Evolutionary conservation across 495 filamentous ascomycete genomes (phyloP).

Genomic region (Aspergillus kassunensis): DNA sequence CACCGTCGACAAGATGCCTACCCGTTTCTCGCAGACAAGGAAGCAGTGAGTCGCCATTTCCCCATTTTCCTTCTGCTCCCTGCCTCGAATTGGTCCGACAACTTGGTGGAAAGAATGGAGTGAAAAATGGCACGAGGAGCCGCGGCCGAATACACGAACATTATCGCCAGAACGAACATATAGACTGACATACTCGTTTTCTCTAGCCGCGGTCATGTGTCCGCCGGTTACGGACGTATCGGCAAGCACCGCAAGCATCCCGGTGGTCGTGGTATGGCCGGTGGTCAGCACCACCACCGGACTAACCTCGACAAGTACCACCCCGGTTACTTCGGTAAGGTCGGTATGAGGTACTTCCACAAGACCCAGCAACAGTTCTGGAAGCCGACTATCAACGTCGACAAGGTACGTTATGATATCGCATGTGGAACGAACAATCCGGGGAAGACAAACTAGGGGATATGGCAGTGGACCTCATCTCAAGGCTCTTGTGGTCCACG

Average conservation of each 20-base stretch:
- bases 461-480: not conserved
- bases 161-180: conserved; percentile 9
- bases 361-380: conserved; percentile 85
- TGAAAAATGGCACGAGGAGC: not conserved
- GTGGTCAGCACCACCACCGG: conserved; percentile 90
- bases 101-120: conserved; percentile 16
- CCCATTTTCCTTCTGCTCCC: conserved; percentile 13
- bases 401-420: conserved; percentile 61
- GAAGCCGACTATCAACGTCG: conserved; percentile 88
- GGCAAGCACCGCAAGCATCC: conserved; percentile 93
- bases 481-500: not conserved
- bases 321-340: conserved; percentile 96
- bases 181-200: conserved; percentile 25
- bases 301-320: conserved; percentile 96
- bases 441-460: not conserved
- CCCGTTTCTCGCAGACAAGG: conserved; percentile 74
- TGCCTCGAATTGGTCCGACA: conserved; percentile 11
- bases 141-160: not conserved
- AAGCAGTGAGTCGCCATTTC: conserved; percentile 64
- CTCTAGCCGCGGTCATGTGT: conserved; percentile 84
- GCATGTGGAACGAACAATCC: not conserved
- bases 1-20: conserved; percentile 67
- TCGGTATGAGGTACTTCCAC: conserved; percentile 95
- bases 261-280: conserved; percentile 93
- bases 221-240: conserved; percentile 86